A percentile compares a stretch with the other conserved stretches of the same genome.
These are phyloP conservation scores for Stagonosporopsis tanaceti DNA, from an alignment of 2,329 filamentous ascomycete genomes.

Conservation along the genomic window DNA sequence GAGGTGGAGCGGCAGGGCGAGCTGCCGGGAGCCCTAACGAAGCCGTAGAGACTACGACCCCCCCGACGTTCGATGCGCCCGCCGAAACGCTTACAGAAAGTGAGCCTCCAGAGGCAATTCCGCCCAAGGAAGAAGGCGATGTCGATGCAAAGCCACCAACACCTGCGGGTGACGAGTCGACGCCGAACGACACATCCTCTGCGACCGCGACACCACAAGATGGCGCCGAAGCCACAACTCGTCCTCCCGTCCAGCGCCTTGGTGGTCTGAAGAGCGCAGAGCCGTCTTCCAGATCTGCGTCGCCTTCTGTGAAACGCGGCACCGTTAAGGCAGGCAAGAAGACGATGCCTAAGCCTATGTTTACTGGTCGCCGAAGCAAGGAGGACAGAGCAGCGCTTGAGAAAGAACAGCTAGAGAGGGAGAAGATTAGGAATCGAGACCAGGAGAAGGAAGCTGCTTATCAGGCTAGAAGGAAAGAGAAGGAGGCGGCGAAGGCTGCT, in stretches of 20 bases:
- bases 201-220: conserved; percentile 24
- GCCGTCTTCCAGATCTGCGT: conserved; percentile 41
- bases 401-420: conserved; percentile 50
- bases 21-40: conserved; percentile 22
- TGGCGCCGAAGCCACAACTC: conserved; percentile 29
- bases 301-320: conserved; percentile 40
- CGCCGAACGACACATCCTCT: conserved; percentile 25
- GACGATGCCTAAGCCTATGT: conserved; percentile 49
- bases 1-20: conserved; percentile 25
- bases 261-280: conserved; percentile 40
- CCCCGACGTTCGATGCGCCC: conserved; percentile 23
- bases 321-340: conserved; percentile 39
- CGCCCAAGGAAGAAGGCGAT: conserved; percentile 34
- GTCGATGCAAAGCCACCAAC: conserved; percentile 25
- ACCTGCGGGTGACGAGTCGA: conserved; percentile 20
- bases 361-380: conserved; percentile 55
- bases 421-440: conserved; percentile 48
- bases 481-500: conserved; percentile 30
- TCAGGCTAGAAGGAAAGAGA: conserved; percentile 22
- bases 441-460: conserved; percentile 36
- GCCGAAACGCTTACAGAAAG: conserved; percentile 15
- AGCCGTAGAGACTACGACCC: conserved; percentile 25
- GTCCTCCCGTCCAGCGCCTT: conserved; percentile 36
- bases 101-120: conserved; percentile 10
- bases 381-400: conserved; percentile 54